A percentile compares a stretch with the other conserved stretches of the same genome.
Conservation (phyloP, 495 filamentous ascomycete genomes). For the Neurospora pannonica region DNA sequence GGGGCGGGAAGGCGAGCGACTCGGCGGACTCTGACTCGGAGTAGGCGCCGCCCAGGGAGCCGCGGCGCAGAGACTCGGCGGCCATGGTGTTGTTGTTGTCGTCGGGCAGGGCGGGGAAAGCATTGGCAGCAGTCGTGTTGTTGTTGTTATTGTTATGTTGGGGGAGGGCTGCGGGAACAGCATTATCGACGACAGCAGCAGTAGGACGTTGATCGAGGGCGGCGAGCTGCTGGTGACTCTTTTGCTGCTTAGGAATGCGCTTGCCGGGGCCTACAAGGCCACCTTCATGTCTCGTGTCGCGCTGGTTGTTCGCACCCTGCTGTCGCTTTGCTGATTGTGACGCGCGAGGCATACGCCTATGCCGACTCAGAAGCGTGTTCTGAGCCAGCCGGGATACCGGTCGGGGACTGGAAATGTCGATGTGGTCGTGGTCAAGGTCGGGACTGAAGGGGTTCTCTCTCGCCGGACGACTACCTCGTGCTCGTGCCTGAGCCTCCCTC, state of each 20-base stretch:
- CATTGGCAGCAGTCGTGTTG: constrained; percentile 16
- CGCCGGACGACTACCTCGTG: background rate
- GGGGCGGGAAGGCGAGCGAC: constrained; percentile 26
- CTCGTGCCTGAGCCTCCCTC: background rate
- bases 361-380: constrained; percentile 42
- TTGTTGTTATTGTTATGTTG: background rate
- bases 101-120: constrained; percentile 24
- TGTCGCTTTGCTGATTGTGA: constrained; percentile 58
- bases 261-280: constrained; percentile 77
- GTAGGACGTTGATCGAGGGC: constrained; percentile 7
- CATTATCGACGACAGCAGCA: constrained; percentile 18
- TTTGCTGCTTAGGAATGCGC: constrained; percentile 49
- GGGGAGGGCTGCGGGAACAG: constrained; percentile 28
- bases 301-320: constrained; percentile 52
- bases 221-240: constrained; percentile 39
- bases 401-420: constrained; percentile 1
- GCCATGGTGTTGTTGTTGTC: constrained; percentile 33
- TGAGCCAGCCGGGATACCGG: constrained; percentile 33
- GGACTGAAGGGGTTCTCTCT: background rate
- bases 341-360: constrained; percentile 61
- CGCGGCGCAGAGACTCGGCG: constrained; percentile 29
- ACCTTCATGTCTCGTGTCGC: constrained; percentile 81
- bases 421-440: background rate
- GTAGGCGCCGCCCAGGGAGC: constrained; percentile 32
- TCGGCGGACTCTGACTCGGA: constrained; percentile 44